phyloP scores from a whole-genome alignment of 2,329 filamentous ascomycete genomes.

The Pezicula radicicola region DNA sequence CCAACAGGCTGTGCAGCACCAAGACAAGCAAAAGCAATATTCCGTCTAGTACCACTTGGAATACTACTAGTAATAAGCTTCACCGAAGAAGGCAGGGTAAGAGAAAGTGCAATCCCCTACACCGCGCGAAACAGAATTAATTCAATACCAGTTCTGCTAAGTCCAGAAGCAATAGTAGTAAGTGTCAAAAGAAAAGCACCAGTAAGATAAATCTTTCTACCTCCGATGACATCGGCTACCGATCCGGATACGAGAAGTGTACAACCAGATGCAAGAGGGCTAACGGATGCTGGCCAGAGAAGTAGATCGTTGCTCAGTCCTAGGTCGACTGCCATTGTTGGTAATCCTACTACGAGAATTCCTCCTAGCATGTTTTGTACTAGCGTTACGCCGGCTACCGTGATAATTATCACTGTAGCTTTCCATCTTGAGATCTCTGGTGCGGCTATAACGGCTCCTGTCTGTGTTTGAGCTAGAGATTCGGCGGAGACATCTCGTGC shows the following conservation, averaged over 20 bases:
- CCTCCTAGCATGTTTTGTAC: conserved; percentile 26
- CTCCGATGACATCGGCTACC: conserved; percentile 46
- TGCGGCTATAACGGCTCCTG: background rate
- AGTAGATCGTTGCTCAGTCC: conserved; percentile 17
- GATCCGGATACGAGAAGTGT: conserved; percentile 46
- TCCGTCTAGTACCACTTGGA: conserved; percentile 42
- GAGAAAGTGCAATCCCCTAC: conserved; percentile 41
- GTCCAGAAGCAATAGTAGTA: conserved; percentile 41
- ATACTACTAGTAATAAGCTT: conserved; percentile 45
- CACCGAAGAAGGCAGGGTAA: conserved; percentile 46
- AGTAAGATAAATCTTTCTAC: conserved; percentile 39
- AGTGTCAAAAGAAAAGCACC: conserved; percentile 40
- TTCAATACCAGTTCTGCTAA: conserved; percentile 35
- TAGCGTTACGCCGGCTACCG: conserved; percentile 22
- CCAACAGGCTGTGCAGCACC: conserved; percentile 49
- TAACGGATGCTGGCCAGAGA: conserved; percentile 29
- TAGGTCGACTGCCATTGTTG: conserved; percentile 36
- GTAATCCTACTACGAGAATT: conserved; percentile 37
- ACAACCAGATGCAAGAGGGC: conserved; percentile 38
- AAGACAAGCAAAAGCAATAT: conserved; percentile 48
- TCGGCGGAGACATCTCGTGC: background rate
- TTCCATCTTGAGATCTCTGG: conserved; percentile 11
- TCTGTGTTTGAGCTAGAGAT: background rate
- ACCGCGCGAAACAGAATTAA: conserved; percentile 44
- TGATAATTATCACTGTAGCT: conserved; percentile 12